Conservation (phyloP, 441 rosid species). For the Omphalea diandra region DNA sequence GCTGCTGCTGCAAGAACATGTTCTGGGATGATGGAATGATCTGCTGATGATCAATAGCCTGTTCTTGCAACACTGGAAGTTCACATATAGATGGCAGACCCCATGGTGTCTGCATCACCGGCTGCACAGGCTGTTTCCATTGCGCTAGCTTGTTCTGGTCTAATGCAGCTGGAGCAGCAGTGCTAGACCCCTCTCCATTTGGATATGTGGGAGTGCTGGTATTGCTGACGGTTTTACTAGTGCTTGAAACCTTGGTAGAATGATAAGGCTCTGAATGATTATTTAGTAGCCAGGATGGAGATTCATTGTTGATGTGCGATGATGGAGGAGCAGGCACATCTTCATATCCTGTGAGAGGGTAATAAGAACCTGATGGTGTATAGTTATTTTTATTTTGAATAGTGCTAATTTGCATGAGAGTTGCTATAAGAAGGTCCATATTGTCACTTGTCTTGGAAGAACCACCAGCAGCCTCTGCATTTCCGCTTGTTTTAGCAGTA, state of each 20-base stretch:
- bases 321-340: neutral
- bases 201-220: neutral
- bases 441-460: neutral
- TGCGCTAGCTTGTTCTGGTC: neutral
- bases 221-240: neutral
- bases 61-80: neutral
- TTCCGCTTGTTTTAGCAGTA: neutral
- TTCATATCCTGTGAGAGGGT: conserved; percentile 13
- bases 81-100: conserved; percentile 11
- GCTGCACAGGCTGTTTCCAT: neutral
- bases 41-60: neutral
- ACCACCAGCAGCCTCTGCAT: neutral
- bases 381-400: conserved; percentile 14
- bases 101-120: neutral
- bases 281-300: conserved; percentile 11
- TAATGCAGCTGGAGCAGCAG: neutral
- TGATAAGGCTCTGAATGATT: neutral
- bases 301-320: neutral
- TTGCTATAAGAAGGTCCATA: conserved; percentile 23
- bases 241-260: neutral
- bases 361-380: conserved; percentile 19
- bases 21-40: neutral
- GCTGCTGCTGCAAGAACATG: neutral
- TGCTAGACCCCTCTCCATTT: neutral
- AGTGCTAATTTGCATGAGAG: conserved; percentile 15